phyloP scores from a whole-genome alignment of 768 basidiomycete genomes.

The Sporobolomyces roseus region DNA sequence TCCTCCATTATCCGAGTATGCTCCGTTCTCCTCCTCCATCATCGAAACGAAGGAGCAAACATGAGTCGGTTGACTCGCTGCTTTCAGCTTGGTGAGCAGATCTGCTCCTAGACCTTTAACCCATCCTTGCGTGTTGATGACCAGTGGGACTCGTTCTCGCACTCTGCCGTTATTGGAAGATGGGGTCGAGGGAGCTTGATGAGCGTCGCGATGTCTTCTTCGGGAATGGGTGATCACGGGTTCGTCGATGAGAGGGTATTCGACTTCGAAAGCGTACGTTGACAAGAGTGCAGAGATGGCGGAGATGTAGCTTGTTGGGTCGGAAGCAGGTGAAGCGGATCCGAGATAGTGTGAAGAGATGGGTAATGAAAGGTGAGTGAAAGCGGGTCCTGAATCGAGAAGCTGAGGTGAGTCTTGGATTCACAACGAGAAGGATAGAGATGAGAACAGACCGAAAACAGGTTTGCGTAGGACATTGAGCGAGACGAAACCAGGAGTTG shows the following conservation, averaged over 20 bases:
- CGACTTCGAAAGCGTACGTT: constrained; percentile 61
- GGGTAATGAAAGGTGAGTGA: constrained; percentile 73
- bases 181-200: not conserved
- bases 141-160: constrained; percentile 65
- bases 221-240: not conserved
- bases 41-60: constrained; percentile 53
- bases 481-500: constrained; percentile 76
- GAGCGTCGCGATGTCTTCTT: constrained; percentile 7
- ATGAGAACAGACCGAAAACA: constrained; percentile 61
- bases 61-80: constrained; percentile 59
- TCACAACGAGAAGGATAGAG: not conserved
- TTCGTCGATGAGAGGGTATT: constrained; percentile 51
- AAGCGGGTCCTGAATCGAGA: constrained; percentile 67
- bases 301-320: constrained; percentile 70
- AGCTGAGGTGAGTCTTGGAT: not conserved
- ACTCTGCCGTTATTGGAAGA: constrained; percentile 47
- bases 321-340: constrained; percentile 67
- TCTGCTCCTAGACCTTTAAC: constrained; percentile 86
- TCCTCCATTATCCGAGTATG: not conserved
- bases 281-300: constrained; percentile 65
- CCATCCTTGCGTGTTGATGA: constrained; percentile 98
- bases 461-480: constrained; percentile 66
- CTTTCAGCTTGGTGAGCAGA: constrained; percentile 66
- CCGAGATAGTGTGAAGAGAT: constrained; percentile 76
- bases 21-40: not conserved